Percentiles rank a stretch among this genome's conserved stretches.
Conservation (phyloP, 1,139 yeast species). For the Candida anutae region DNA sequence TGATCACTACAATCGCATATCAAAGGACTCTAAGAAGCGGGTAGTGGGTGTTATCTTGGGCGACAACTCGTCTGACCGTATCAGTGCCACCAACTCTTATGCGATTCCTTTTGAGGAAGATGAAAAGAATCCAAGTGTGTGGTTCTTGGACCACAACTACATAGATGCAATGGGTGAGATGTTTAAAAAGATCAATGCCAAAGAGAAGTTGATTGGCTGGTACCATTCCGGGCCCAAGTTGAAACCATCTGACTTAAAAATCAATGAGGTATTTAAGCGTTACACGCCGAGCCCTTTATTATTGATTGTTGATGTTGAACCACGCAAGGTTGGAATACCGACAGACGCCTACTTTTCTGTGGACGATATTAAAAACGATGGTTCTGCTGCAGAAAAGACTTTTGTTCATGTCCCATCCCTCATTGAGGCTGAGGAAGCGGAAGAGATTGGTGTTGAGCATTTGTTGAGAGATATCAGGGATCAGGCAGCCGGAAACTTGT, state of each 20-base stretch:
- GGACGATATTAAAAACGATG: slow-evolving; percentile 94
- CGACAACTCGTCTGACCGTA: slow-evolving; percentile 51
- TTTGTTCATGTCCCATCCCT: slow-evolving; percentile 89
- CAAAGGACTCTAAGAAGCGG: slow-evolving; percentile 62
- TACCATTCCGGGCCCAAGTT: slow-evolving; percentile 96
- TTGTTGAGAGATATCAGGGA: slow-evolving; percentile 88
- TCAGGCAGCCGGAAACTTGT: slow-evolving; percentile 90
- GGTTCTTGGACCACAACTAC: slow-evolving; percentile 96
- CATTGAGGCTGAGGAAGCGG: slow-evolving; percentile 98
- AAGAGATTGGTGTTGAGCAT: slow-evolving; percentile 98
- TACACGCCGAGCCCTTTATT: slow-evolving; percentile 79
- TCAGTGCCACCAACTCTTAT: slow-evolving; percentile 68
- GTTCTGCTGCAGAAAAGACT: slow-evolving; percentile 88
- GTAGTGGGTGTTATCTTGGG: slow-evolving; percentile 95
- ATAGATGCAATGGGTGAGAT: slow-evolving; percentile 96
- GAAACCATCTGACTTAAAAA: slow-evolving; percentile 78
- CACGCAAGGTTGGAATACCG: slow-evolving; percentile 77
- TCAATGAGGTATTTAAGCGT: slow-evolving; percentile 80
- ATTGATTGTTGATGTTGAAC: slow-evolving; percentile 87
- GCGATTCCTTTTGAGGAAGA: slow-evolving; percentile 97
- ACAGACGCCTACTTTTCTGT: slow-evolving; percentile 93
- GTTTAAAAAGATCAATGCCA: slow-evolving; percentile 96
- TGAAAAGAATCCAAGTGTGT: slow-evolving; percentile 83
- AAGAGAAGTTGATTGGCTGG: slow-evolving; percentile 96
- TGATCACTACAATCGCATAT: slow-evolving; percentile 87